These are phyloP conservation scores for Mycena crocata DNA, from an alignment of 768 basidiomycete genomes.

Conservation along the genomic window DNA sequence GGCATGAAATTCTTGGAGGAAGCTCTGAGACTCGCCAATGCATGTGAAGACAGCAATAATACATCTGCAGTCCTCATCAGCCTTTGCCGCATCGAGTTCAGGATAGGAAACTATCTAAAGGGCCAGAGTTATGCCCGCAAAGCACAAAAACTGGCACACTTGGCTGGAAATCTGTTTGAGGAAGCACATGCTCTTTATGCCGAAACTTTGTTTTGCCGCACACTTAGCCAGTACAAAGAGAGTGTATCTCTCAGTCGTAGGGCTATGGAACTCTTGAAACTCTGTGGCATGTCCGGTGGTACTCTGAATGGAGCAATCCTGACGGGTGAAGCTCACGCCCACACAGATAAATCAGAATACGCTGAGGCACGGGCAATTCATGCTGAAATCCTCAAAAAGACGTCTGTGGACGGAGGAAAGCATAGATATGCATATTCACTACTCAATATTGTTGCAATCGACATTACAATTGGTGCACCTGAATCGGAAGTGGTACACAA, in stretches of 20 bases:
- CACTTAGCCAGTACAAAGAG: not conserved
- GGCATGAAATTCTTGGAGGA: not conserved
- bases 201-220: not conserved
- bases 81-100: not conserved
- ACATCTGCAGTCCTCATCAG: not conserved
- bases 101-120: not conserved
- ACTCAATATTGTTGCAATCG: too few species aligned
- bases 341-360: too few species aligned
- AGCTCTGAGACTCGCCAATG: not conserved
- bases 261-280: too few species aligned
- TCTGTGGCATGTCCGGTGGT: too few species aligned
- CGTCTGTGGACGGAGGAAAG: too few species aligned
- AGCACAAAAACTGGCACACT: not conserved
- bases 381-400: too few species aligned
- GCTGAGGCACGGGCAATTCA: too few species aligned
- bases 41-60: not conserved
- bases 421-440: too few species aligned
- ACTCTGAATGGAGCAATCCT: too few species aligned
- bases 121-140: not conserved
- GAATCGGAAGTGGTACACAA: too few species aligned
- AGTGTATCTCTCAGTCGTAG: not conserved
- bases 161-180: not conserved
- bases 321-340: too few species aligned
- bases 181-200: not conserved
- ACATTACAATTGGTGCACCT: too few species aligned